Conservation (phyloP, 805 yeast genomes). For the Vanderwaltozyma verrucispora region DNA sequence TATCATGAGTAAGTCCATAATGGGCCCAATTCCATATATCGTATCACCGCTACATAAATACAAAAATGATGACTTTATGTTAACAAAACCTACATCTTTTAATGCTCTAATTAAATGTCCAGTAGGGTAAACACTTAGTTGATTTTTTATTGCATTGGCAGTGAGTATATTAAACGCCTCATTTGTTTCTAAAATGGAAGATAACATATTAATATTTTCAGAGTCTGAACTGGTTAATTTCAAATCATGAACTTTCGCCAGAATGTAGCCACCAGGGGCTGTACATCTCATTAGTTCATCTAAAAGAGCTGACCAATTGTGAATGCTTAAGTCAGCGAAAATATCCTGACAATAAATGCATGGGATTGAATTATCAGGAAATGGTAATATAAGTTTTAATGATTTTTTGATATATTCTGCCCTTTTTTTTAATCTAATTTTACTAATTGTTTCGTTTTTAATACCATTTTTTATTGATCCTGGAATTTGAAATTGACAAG, state of each 20-base stretch:
- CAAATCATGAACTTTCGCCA: constrained; percentile 17
- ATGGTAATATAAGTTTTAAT: constrained; percentile 19
- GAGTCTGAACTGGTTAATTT: constrained; percentile 10
- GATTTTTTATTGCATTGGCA: constrained; percentile 19
- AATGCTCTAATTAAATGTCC: constrained; percentile 16
- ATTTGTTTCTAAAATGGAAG: constrained; percentile 18
- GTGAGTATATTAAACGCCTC: constrained; percentile 16
- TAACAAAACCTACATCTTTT: constrained; percentile 22
- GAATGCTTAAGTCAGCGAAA: constrained; percentile 18
- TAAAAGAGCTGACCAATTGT: constrained; percentile 21
- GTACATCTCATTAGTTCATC: constrained; percentile 21
- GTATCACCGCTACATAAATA: constrained; percentile 23
- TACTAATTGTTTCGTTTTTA: neutral
- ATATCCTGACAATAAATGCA: constrained; percentile 21
- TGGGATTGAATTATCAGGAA: constrained; percentile 19
- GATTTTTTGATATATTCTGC: constrained; percentile 14
- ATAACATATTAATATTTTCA: constrained; percentile 3
- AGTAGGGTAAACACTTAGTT: constrained; percentile 21
- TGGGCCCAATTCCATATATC: constrained; percentile 21
- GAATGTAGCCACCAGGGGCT: constrained; percentile 24
- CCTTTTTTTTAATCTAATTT: constrained; percentile 1
- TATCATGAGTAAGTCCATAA: constrained; percentile 19
- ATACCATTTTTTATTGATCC: constrained; percentile 1
- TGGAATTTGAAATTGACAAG: constrained; percentile 14
- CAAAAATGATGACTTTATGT: constrained; percentile 19